Evolutionary conservation across 768 basidiomycete genomes (phyloP).

Genomic region (Boletus barrowsii): DNA sequence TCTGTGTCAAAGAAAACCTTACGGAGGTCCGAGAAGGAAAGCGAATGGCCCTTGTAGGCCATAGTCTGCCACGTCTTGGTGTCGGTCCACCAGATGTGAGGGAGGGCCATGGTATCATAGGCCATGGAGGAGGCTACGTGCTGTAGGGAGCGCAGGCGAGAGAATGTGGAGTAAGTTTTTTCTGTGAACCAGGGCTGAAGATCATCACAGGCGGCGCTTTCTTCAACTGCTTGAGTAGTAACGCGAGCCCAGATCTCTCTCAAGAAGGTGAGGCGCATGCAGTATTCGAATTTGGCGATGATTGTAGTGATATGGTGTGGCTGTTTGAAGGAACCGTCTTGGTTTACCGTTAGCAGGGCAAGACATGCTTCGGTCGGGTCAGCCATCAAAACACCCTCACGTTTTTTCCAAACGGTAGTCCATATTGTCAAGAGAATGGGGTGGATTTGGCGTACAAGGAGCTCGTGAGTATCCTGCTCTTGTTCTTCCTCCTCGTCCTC

Average conservation of each 20-base stretch:
- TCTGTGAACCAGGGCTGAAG: background rate
- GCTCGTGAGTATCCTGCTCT: too few species aligned
- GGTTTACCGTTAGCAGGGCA: background rate
- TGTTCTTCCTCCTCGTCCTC: too few species aligned
- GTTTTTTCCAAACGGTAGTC: too few species aligned
- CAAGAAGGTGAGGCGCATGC: conserved; percentile 6
- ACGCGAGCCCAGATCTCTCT: background rate
- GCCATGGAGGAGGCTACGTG: too few species aligned
- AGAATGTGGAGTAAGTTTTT: too few species aligned
- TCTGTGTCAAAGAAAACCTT: background rate
- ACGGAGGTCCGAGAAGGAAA: background rate
- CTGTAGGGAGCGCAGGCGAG: too few species aligned
- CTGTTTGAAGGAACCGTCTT: conserved; percentile 19
- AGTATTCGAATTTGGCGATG: conserved; percentile 1
- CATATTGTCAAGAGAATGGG: too few species aligned
- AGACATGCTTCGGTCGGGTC: background rate
- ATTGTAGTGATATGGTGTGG: background rate
- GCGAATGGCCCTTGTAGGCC: background rate
- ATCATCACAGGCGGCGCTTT: background rate
- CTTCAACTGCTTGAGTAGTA: background rate
- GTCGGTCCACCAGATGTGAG: too few species aligned
- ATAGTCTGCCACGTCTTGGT: background rate
- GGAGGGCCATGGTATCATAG: too few species aligned
- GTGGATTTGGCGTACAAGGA: too few species aligned
- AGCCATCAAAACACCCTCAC: background rate